Evolutionary conservation across 2,329 filamentous ascomycete species (phyloP), one percentile per base, ranked within the genome.

Genomic region (Talaromyces sp.): DNA sequence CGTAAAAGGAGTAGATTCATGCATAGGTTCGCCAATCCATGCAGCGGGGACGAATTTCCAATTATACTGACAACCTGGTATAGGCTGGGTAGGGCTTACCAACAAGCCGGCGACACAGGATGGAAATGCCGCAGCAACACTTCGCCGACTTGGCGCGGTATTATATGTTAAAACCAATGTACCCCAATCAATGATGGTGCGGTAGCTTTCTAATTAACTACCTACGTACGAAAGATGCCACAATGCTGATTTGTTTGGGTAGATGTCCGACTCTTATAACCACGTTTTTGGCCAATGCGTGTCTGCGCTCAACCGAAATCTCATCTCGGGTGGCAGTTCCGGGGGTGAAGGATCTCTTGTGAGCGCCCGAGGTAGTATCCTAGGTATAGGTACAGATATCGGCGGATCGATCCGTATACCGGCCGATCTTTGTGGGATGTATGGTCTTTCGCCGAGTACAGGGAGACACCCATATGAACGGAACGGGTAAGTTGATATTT

Each of bases 171-270:
- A 83, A 72, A 83, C 81, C 0, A 82, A 81, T 63, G 75, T 82
- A 3, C 80, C 81, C 1, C 86, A 83, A 1, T 83, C 84, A 15
- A 85, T 87, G 80, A 87, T 88, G 84, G 85, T 86, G 35, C n/a
- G 53, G 8, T 37, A 21, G 11, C 21, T 36, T 17, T 15, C 25
- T 7, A 59, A 86, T 0, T n/a, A 85, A 85, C 10, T 75, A 86
- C 1, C 84, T 84, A n/a, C n/a, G 19, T 11, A 37, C 19, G 13
- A 22, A 28, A n/a, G 33, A 25, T 25, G 19, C 22, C 7, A 22
- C 3, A 19, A 36, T 13, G 4, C 48, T 52, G 33, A 52, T 51
- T 36, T 15, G 25, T 15, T 15, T 25, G 33, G 43, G 1, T 84
- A 84, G 1, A 84, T 57, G 54, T 57, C 58, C 13, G 85, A 88